Base-by-base conservation (phyloP, 805 yeast genomes). In the Barnettozyma pratensis region DNA sequence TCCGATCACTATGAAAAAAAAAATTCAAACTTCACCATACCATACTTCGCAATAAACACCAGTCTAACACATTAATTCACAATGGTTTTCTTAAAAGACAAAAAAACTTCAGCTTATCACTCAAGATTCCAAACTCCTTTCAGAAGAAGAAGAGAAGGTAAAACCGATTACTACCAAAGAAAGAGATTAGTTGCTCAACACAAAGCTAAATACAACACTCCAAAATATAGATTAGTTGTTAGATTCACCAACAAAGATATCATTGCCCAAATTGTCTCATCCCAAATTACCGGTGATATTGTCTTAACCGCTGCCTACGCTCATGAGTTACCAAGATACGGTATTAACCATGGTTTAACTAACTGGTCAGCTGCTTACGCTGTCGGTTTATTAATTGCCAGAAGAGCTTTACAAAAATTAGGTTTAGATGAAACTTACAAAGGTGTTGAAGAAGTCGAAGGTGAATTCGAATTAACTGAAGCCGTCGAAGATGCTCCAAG, bases 301-400 rank as follows among this genome's bases (percentile, higher is more conserved):
- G 97, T 92, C 55, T 80, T 94, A 70, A 80, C 96, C 63, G 92
- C 98, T 73, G 99, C 99, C 72, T 94, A 94, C 85, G 81, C 99
- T 60, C 98, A 94, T 69, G 99, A 94, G 81, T 85, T 94, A 70
- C 98, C 98, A 80, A 81, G 78, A 71, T 94, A 88, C 83, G 99
- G 99, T 72, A 89, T 94, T 71, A 80, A 79, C 71, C 96, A 88
- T 77, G 99, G 99, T 86, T 84, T 94, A 75, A 92, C 99, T 74
- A 94, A 94, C 95, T 94, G 99, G 99, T 79, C 99, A 57, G 98
- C 99, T 73, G 98, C 97, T 74, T 94, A 94, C 81, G 97, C 98
- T 69, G 87, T 88, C 67, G 99, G 99, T 84, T 81, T 94, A 64
- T 82, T 94, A 73, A 84, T 94, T 71, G 99, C 99, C 78, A 91